These are phyloP conservation scores for Stramenopiles sp. DNA, from an alignment of 352 stramenopile species.

Conservation along the genomic window DNA sequence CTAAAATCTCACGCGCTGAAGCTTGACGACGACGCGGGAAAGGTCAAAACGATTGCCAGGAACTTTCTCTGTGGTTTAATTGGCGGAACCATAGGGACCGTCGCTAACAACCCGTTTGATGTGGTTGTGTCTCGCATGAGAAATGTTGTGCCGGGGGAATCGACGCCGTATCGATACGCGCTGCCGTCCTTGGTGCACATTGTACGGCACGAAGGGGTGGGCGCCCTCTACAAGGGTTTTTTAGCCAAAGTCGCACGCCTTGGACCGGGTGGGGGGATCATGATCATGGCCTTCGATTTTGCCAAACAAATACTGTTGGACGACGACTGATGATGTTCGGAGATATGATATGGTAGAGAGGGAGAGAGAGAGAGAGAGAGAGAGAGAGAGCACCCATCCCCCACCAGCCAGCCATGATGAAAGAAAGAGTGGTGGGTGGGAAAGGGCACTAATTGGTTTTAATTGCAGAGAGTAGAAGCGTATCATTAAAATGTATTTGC, in stretches of 20 bases:
- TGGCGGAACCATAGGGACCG: conserved; percentile 11
- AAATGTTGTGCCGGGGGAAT: conserved; percentile 10
- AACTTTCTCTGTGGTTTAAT: conserved; percentile 16
- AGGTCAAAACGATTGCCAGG: no score
- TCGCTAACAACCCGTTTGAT: conserved; percentile 19
- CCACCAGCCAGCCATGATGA: no score
- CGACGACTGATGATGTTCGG: no score
- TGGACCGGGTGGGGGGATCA: conserved; percentile 19
- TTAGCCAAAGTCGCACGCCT: conserved; percentile 12
- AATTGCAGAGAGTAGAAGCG: no score
- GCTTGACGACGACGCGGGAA: conserved; percentile 13
- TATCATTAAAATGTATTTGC: no score
- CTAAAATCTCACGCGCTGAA: conserved; percentile 2
- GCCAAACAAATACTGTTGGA: no score
- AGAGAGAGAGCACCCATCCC: no score
- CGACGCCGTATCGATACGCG: conserved; percentile 13
- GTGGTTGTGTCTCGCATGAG: conserved; percentile 19
- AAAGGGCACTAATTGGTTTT: no score
- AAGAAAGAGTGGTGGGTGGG: no score
- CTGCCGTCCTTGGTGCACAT: conserved; percentile 17
- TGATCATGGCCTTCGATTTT: conserved; percentile 19
- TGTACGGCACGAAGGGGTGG: conserved; percentile 9
- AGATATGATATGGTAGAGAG: no score
- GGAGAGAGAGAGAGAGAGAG: no score
- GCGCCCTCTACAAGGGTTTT: conserved; percentile 12